Conservation (phyloP, 495 filamentous ascomycete genomes). For the Cercophora sp. region DNA sequence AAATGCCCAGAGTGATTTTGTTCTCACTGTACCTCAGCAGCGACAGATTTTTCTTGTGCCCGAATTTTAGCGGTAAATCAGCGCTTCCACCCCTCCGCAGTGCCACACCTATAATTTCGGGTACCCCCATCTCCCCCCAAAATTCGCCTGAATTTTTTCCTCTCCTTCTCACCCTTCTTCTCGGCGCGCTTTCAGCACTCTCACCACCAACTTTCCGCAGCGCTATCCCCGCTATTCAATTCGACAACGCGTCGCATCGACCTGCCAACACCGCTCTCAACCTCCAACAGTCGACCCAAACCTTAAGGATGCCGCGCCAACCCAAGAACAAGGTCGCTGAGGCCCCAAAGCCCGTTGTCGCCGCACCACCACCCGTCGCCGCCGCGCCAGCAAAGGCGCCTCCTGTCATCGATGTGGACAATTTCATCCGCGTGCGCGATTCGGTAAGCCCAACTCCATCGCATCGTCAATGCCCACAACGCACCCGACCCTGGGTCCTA, state of each 20-base stretch:
- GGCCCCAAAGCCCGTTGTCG: conserved; percentile 36
- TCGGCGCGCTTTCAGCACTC: conserved; percentile 22
- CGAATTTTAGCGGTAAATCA: conserved; percentile 30
- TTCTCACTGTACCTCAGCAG: conserved; percentile 19
- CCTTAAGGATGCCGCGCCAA: conserved; percentile 32
- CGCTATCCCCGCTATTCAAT: conserved; percentile 17
- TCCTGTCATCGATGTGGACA: conserved; percentile 43
- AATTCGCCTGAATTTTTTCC: conserved; percentile 30
- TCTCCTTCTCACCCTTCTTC: conserved; percentile 33
- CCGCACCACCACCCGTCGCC: conserved; percentile 9
- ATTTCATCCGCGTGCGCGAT: conserved; percentile 48
- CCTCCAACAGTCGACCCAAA: conserved; percentile 8
- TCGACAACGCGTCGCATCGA: conserved; percentile 14
- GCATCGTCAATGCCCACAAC: background rate
- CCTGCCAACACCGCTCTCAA: conserved; percentile 10
- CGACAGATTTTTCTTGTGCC: conserved; percentile 24
- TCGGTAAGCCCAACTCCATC: conserved; percentile 40
- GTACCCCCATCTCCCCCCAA: conserved; percentile 28
- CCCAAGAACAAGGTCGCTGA: conserved; percentile 36
- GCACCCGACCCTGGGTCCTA: background rate
- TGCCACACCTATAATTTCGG: conserved; percentile 29
- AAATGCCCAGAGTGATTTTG: conserved; percentile 15
- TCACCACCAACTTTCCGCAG: conserved; percentile 19
- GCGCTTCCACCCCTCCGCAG: conserved; percentile 24
- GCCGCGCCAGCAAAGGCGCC: conserved; percentile 20